These are phyloP conservation scores for Chalara sp. DNA, from an alignment of 2,329 filamentous ascomycete genomes.

Conservation along the genomic window DNA sequence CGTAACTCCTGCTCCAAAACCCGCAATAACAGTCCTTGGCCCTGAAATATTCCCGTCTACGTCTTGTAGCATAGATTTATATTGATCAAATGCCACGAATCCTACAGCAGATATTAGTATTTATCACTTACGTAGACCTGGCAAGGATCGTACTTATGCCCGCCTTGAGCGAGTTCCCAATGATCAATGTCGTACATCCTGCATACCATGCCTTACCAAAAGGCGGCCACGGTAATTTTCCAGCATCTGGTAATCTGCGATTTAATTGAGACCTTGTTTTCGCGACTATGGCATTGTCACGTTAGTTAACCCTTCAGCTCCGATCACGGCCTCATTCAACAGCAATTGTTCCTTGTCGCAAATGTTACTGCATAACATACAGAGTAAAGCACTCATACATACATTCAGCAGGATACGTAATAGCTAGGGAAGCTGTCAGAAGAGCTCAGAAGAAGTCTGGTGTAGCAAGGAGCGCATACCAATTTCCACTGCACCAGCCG, in stretches of 20 bases:
- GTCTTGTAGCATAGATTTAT: constrained; percentile 77
- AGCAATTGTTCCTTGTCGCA: not conserved
- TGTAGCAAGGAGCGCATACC: constrained; percentile 42
- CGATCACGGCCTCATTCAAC: not conserved
- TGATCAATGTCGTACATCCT: constrained; percentile 92
- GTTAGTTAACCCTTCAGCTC: not conserved
- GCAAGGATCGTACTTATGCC: constrained; percentile 66
- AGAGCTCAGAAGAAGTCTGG: constrained; percentile 2
- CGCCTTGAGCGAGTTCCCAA: constrained; percentile 94
- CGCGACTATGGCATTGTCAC: constrained; percentile 47
- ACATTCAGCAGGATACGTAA: constrained; percentile 94
- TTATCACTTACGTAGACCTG: not conserved
- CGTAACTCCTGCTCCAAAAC: constrained; percentile 90
- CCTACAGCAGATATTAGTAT: constrained; percentile 36
- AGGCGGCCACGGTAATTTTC: constrained; percentile 91
- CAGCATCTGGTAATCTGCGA: constrained; percentile 66
- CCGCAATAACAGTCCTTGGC: constrained; percentile 83
- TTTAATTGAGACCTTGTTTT: constrained; percentile 96
- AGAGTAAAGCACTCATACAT: constrained; percentile 28
- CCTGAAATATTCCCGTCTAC: constrained; percentile 83
- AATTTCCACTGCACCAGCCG: constrained; percentile 93
- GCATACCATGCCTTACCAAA: constrained; percentile 96
- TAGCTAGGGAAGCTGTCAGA: constrained; percentile 42
- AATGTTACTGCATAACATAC: not conserved
- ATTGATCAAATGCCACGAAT: constrained; percentile 94